Evolutionary conservation across 352 stramenopile genomes (phyloP), one percentile per base, ranked within the genome.

Genomic region (Phytophthora agathidicida): DNA sequence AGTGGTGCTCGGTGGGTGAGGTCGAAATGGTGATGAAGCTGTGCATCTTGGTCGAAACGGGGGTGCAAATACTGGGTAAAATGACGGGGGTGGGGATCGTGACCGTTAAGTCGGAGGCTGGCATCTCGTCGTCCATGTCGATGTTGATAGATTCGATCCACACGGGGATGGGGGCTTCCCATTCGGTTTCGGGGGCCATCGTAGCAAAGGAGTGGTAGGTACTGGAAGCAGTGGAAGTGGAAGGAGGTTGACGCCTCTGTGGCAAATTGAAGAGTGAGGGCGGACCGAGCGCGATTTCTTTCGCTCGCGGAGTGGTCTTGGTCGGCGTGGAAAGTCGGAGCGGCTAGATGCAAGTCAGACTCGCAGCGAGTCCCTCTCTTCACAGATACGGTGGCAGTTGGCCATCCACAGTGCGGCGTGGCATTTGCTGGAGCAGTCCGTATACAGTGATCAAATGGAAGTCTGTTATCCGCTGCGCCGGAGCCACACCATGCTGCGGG

Each of bases 71-170:
- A n/a, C n/a, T n/a, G n/a, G n/a, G n/a, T n/a, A n/a, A n/a, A n/a
- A 22, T 59, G 3, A 16, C 0, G 23, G 36, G 48, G 9, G 28
- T 65, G 23, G 43, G 31, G 20, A 58, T 58, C 35, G 42, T 27
- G 10, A 20, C 13, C 20, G 37, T 51, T 14, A 55, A 30, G 42
- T 61, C 44, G 41, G 46, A 27, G 7, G 27, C 23, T 24, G 36
- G 19, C 16, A 72, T 35, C 31, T 57, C 52, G n/a, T 73, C 63
- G 19, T 67, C 58, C 16, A 68, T 62, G 37, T 68, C 37, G 46
- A 72, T 61, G 41, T 11, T 56, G 30, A 68, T 58, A 30, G 58
- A 65, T 3, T 73, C 65, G 24, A 73, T 73, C 65, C 65, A 69
- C 17, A 62, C 22, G 11, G 36, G 52, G 28, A 73, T 54, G 2